Conservation (phyloP, 768 basidiomycete genomes). For the Termitomyces sp. region DNA sequence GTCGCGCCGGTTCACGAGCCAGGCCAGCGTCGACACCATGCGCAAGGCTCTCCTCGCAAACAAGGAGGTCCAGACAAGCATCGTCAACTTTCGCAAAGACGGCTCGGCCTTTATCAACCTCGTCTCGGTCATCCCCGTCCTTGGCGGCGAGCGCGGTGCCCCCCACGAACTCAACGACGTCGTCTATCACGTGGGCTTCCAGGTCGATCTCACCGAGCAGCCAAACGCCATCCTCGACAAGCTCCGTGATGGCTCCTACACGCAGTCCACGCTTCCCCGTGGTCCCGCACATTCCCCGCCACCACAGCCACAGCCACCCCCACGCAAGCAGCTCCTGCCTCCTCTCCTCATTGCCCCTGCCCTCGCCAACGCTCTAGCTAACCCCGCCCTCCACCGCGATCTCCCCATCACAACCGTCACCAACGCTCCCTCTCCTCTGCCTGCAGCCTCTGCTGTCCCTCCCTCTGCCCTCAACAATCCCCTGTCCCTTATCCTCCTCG, state of each 20-base stretch:
- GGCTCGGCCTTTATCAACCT: conserved; percentile 88
- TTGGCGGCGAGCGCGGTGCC: conserved; percentile 46
- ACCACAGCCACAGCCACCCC: conserved; percentile 21
- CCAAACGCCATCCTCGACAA: conserved; percentile 79
- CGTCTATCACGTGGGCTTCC: conserved; percentile 90
- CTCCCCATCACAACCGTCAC: conserved; percentile 38
- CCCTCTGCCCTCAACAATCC: conserved; percentile 32
- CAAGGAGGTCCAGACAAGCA: conserved; percentile 83
- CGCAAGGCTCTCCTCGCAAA: conserved; percentile 58
- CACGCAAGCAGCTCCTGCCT: conserved; percentile 43
- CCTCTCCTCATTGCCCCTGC: conserved; percentile 43
- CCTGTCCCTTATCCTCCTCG: conserved; percentile 56
- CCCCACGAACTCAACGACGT: conserved; percentile 61
- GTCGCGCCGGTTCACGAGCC: conserved; percentile 50
- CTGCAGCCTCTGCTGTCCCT: conserved; percentile 6
- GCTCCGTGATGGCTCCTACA: conserved; percentile 71
- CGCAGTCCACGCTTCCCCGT: conserved; percentile 32
- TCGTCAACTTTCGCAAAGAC: conserved; percentile 86
- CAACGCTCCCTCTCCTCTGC: conserved; percentile 23
- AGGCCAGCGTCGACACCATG: conserved; percentile 57
- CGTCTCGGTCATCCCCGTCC: conserved; percentile 84
- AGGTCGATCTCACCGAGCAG: conserved; percentile 87
- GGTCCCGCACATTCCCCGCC: background rate
- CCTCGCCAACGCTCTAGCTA: conserved; percentile 37
- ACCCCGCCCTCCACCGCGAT: conserved; percentile 40